A percentile compares a stretch with the other conserved stretches of the same genome.
Conservation (phyloP, 2,329 filamentous ascomycete species). For the Neonectria faginata region DNA sequence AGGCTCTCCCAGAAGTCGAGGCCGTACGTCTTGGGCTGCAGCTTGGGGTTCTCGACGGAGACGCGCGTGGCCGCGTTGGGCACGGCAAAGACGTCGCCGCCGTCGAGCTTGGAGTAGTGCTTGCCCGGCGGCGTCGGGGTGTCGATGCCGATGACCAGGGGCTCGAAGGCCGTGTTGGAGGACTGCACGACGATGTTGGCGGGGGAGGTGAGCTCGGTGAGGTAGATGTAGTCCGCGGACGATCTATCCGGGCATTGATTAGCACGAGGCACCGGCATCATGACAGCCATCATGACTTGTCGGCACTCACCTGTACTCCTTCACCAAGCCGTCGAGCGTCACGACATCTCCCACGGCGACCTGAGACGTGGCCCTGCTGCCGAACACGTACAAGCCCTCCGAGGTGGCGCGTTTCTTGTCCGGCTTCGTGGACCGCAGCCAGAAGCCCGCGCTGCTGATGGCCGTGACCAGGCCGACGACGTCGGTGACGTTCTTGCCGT, state of each 20-base stretch:
- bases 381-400: conserved; percentile 75
- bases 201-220: conserved; percentile 72
- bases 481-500: conserved; percentile 66
- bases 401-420: conserved; percentile 69
- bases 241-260: conserved; percentile 54
- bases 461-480: conserved; percentile 75
- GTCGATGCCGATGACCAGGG: conserved; percentile 71
- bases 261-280: not conserved
- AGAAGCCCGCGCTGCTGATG: conserved; percentile 71
- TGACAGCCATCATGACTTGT: not conserved
- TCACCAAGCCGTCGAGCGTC: conserved; percentile 68
- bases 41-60: conserved; percentile 68
- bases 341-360: conserved; percentile 73
- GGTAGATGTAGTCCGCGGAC: conserved; percentile 66
- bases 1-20: conserved; percentile 81
- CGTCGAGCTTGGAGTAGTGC: conserved; percentile 71
- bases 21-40: conserved; percentile 72
- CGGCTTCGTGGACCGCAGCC: conserved; percentile 69
- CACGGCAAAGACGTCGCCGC: conserved; percentile 72
- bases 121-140: conserved; percentile 69
- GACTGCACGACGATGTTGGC: conserved; percentile 65
- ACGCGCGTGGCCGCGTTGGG: conserved; percentile 72
- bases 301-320: conserved; percentile 63
- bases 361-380: conserved; percentile 61
- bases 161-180: conserved; percentile 64